phyloP scores from a whole-genome alignment of 2,329 filamentous ascomycete genomes.

The Monilinia laxa region DNA sequence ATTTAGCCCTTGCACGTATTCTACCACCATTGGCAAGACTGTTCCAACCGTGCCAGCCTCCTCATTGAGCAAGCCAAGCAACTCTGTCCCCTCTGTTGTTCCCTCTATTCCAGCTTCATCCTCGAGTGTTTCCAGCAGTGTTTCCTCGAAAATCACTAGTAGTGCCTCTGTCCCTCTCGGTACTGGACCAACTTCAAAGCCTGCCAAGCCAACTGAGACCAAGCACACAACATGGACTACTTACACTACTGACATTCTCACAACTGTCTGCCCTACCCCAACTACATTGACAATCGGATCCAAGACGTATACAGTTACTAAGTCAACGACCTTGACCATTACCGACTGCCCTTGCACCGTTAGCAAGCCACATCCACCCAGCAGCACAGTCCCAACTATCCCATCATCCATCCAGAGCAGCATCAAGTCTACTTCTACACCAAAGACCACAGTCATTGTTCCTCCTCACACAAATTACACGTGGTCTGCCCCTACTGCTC shows the following conservation, averaged over 20 bases:
- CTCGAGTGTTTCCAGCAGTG: slow-evolving; percentile 4
- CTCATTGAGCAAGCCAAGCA: not conserved
- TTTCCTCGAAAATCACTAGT: not conserved
- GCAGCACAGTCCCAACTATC: slow-evolving; percentile 3
- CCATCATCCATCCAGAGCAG: slow-evolving; percentile 11
- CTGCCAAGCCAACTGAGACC: slow-evolving; percentile 10
- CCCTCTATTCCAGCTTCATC: slow-evolving; percentile 9
- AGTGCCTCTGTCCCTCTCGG: slow-evolving; percentile 10
- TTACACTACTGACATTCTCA: slow-evolving; percentile 22
- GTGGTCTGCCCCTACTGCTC: slow-evolving; percentile 7
- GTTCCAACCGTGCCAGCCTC: slow-evolving; percentile 8
- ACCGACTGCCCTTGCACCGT: slow-evolving; percentile 48
- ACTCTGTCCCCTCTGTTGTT: not conserved
- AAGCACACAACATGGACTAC: slow-evolving; percentile 23
- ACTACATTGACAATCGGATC: slow-evolving; percentile 47
- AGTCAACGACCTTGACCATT: slow-evolving; percentile 51
- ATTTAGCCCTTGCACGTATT: slow-evolving; percentile 21
- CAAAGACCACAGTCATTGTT: slow-evolving; percentile 23
- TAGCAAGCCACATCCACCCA: slow-evolving; percentile 24
- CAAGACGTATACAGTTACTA: slow-evolving; percentile 58
- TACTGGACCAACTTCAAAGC: not conserved
- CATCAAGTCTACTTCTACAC: slow-evolving; percentile 13
- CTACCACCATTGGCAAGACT: slow-evolving; percentile 15
- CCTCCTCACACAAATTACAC: slow-evolving; percentile 14
- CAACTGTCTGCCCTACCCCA: slow-evolving; percentile 21